These are phyloP conservation scores for Corymbia maculata DNA, from an alignment of 345 rosid genomes.

Conservation along the genomic window DNA sequence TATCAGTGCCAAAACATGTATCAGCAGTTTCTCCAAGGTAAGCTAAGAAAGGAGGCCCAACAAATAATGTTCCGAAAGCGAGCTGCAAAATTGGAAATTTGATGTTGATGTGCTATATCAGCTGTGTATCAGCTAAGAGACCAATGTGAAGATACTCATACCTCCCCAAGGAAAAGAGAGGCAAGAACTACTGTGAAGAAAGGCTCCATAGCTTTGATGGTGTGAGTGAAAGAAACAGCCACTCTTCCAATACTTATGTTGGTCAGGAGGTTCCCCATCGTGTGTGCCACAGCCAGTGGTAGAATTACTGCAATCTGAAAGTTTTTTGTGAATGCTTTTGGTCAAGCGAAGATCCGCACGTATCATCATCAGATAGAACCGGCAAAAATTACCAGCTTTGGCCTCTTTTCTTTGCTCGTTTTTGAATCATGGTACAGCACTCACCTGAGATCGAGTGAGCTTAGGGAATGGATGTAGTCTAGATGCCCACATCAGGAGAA, in stretches of 20 bases:
- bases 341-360: neutral
- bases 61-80: neutral
- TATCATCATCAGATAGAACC: neutral
- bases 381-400: neutral
- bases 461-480: constrained; percentile 58
- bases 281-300: constrained; percentile 71
- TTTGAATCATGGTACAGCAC: neutral
- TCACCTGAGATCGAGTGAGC: constrained; percentile 58
- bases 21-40: neutral
- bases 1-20: neutral
- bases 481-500: constrained; percentile 56
- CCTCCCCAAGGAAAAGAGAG: constrained; percentile 58
- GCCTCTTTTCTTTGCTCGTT: neutral
- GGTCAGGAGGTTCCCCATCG: constrained; percentile 77
- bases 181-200: constrained; percentile 80
- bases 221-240: constrained; percentile 86
- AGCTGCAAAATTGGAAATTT: neutral
- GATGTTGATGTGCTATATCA: neutral
- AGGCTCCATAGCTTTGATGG: constrained; percentile 92
- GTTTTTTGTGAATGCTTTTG: neutral
- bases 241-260: constrained; percentile 72
- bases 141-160: neutral
- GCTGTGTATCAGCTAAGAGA: neutral
- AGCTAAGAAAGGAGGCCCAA: neutral
- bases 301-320: constrained; percentile 53